Percentiles rank a stretch among this genome's conserved stretches.
Conservation (phyloP, 2,329 filamentous ascomycete genomes). For the Diaporthe eres region DNA sequence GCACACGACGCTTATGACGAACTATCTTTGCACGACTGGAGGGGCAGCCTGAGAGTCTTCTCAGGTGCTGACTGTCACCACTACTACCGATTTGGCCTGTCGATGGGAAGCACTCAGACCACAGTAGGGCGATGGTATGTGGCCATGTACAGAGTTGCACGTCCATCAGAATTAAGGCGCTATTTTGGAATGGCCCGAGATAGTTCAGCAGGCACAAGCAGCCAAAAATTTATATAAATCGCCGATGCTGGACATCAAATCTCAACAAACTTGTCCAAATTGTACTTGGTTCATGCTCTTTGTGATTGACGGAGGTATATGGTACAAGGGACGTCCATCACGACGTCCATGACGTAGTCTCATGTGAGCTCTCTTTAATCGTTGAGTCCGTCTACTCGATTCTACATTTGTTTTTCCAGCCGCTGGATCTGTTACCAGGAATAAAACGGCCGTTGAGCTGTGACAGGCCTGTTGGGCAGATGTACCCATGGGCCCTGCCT, state of each 20-base stretch:
- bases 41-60: conserved; percentile 11
- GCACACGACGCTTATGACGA: conserved; percentile 38
- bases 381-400: not conserved
- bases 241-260: conserved; percentile 31
- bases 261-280: not conserved
- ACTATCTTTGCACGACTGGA: conserved; percentile 17
- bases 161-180: not conserved
- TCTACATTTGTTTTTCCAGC: not conserved
- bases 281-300: not conserved
- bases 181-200: not conserved
- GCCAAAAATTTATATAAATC: not conserved
- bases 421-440: conserved; percentile 78
- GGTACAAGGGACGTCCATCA: not conserved
- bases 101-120: not conserved
- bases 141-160: not conserved
- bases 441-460: conserved; percentile 89
- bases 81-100: not conserved
- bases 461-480: conserved; percentile 87
- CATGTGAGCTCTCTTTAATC: not conserved
- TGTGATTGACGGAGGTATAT: conserved; percentile 2
- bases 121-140: not conserved
- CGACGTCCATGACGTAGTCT: not conserved
- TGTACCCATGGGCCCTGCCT: conserved; percentile 88
- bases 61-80: not conserved
- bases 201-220: conserved; percentile 16